A percentile compares a stretch with the other conserved stretches of the same genome.
Evolutionary conservation across 2,329 filamentous ascomycete species (phyloP).

Genomic region (Pseudocercospora fuligena): DNA sequence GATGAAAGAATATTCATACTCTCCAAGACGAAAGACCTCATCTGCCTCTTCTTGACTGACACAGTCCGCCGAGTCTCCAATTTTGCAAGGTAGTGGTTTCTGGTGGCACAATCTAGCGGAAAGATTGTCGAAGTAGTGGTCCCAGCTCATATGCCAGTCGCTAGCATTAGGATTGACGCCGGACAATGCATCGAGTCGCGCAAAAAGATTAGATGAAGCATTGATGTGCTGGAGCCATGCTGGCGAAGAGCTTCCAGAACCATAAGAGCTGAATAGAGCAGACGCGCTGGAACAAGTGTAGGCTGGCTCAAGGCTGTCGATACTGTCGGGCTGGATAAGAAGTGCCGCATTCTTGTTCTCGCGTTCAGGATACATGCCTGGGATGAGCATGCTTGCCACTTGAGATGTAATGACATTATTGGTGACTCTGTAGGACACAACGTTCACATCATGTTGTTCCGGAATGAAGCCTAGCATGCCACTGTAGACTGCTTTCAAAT

Average conservation of each 20-base stretch:
- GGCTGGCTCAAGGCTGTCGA: constrained; percentile 76
- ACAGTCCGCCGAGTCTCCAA: constrained; percentile 59
- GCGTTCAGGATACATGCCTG: constrained; percentile 66
- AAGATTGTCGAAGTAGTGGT: constrained; percentile 86
- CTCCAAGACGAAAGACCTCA: constrained; percentile 73
- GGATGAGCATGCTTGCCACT: constrained; percentile 74
- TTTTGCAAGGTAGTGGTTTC: constrained; percentile 72
- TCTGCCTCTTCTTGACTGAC: constrained; percentile 67
- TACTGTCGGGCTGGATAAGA: constrained; percentile 55
- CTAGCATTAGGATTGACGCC: constrained; percentile 61
- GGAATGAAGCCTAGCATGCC: constrained; percentile 72
- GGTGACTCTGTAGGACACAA: constrained; percentile 72
- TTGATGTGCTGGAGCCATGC: constrained; percentile 70
- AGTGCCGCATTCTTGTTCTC: constrained; percentile 42
- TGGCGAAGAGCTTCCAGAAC: constrained; percentile 50
- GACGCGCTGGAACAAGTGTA: constrained; percentile 67
- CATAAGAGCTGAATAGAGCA: constrained; percentile 51
- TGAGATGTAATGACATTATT: constrained; percentile 84
- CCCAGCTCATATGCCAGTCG: constrained; percentile 73
- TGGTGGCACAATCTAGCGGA: constrained; percentile 77
- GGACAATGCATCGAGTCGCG: constrained; percentile 68
- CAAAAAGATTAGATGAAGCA: constrained; percentile 60
- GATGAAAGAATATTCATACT: constrained; percentile 81
- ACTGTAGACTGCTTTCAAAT: constrained; percentile 77
- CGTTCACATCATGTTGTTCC: constrained; percentile 46